Percentiles rank a stretch among this genome's conserved stretches.
Evolutionary conservation across 331 rosid genomes (phyloP).

Genomic region (Cydonia oblonga): DNA sequence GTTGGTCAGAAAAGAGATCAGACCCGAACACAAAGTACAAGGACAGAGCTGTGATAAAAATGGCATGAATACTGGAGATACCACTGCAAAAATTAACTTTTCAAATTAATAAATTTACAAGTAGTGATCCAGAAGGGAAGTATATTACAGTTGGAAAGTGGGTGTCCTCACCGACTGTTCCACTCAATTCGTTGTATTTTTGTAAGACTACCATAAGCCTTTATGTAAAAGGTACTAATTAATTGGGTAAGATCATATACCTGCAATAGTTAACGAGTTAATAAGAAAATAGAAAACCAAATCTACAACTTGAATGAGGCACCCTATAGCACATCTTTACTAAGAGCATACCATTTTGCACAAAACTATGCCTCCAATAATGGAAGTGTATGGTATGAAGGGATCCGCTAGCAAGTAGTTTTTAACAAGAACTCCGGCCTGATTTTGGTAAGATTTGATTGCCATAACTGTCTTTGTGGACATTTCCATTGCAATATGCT

Average conservation of each 20-base stretch:
- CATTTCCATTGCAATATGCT: constrained; percentile 13
- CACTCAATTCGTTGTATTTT: constrained; percentile 52
- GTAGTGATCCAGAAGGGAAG: neutral
- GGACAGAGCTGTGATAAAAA: constrained; percentile 41
- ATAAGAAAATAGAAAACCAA: neutral
- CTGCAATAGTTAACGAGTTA: constrained; percentile 12
- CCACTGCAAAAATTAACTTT: constrained; percentile 30
- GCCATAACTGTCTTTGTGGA: constrained; percentile 29
- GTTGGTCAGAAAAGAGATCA: constrained; percentile 53
- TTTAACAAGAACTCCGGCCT: constrained; percentile 29
- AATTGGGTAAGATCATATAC: constrained; percentile 44
- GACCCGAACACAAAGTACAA: constrained; percentile 53
- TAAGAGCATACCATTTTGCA: constrained; percentile 39
- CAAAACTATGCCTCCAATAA: constrained; percentile 40
- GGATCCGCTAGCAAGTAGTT: constrained; percentile 39
- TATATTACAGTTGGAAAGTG: neutral
- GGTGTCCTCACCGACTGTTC: constrained; percentile 40
- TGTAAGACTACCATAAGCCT: constrained; percentile 42
- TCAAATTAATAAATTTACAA: constrained; percentile 10
- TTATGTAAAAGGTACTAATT: constrained; percentile 36
- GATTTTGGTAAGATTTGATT: constrained; percentile 45
- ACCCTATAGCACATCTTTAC: neutral
- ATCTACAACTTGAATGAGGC: neutral
- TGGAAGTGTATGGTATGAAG: constrained; percentile 31
- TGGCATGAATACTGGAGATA: constrained; percentile 49